Base-by-base conservation (phyloP, 1,284 basidiomycete species). In the Fomes fomentarius region DNA sequence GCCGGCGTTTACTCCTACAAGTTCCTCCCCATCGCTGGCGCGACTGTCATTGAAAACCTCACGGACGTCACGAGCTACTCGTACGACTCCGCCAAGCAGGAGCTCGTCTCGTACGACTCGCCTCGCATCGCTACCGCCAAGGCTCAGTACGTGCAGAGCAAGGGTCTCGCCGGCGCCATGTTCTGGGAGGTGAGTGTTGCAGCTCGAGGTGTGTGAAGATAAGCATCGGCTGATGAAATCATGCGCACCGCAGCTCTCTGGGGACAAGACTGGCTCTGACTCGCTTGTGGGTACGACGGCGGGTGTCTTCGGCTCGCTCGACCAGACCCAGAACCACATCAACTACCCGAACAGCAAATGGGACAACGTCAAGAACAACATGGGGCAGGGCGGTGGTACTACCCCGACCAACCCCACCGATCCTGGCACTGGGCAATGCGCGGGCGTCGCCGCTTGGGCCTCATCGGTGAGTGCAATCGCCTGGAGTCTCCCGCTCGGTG, bases 101-200 rank as follows among this genome's bases (percentile, higher is more conserved):
- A 89, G 66, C 71, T 83, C 28, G 85, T 96, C 45, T 87, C 86
- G 6, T 96, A 95, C 72, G 94, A 98, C 66, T 87, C 85, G 0
- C 89, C 88, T 2, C 74, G 83, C 58, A 87, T 94, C 59, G 85
- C 85, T 35, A 74, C 73, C 26, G 71, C 82, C 61, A 98, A 98
- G 74, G 84, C 87, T 2, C 76, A 88, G 53, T 96, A 94, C 65
- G 84, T 94, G 61, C 73, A 76, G 44, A 68, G 75, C 21, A 80
- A 85, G 19, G 79, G 81, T 4, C 76, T 93, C 34, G 88, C 81
- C n/a, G 91, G 91, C 2, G 82, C 83, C 35, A 91, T 93, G 90
- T 93, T 85, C 74, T 93, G 90, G 90, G 89, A 87, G 66, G 82
- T 81, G 67, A 67, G 75, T 75, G 7, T 12, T 22, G 19, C 12